Evolutionary conservation across 352 stramenopile genomes (phyloP), one percentile per base, ranked within the genome.

Genomic region (Blastocystis sp.): DNA sequence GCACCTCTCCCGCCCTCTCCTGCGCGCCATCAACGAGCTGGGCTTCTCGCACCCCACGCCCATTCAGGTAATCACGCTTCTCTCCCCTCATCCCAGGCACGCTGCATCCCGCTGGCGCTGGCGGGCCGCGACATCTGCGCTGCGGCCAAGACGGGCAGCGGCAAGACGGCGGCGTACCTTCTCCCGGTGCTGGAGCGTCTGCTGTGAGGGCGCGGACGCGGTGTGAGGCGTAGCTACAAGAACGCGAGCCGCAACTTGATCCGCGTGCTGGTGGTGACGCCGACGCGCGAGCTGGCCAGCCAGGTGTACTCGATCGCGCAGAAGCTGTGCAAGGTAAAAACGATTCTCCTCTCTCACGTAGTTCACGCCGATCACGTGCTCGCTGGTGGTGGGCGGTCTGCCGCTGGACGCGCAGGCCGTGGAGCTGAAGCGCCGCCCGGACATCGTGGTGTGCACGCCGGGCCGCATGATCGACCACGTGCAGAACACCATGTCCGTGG

Each of bases 151-250:
- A 98, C 96, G 3, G 97, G 97, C 88, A 96, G 91, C 91, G 97
- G 97, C 90, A 99, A 99, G 90, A 99, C 96, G 11, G 96, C 96
- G 3, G 96, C 96, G 5, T 99, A 99, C 90, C 89, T 98, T 86
- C 90, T 99, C 9, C 96, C 96, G 23, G 96, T 98, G 59, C 90
- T 99, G 48, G 96, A 99, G 90, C 92, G 95, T 86, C 92, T 99
- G 28, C 91, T 99, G 71, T 98, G 98, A 89, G 93, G 95, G 34
- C 94, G 87, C 34, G 89, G 89, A 52, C 90, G 90, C 64, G 28
- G 56, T 2, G 1, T 66, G 38, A 84, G 11, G 48, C 61, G 64
- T 84, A 84, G 74, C 2, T 84, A 84, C 34, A 84, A 84, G 43
- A 69, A 84, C 53, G 48, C 52, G 19, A 43, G 52, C 19, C 21